Conservation (phyloP, 345 rosid genomes). For the Salix dunnii region DNA sequence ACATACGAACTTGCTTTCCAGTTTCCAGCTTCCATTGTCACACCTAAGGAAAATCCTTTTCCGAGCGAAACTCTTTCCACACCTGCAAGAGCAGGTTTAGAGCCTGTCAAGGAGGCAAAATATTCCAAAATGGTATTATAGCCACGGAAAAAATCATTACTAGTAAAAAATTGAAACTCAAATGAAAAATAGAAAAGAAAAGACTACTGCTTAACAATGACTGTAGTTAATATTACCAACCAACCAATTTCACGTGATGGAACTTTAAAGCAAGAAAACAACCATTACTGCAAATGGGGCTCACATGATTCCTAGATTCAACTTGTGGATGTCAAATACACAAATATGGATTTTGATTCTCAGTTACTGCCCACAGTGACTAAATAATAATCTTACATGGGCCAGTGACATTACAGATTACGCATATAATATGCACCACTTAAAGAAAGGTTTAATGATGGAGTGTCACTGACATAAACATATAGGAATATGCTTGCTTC, state of each 20-base stretch:
- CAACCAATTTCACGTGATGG: background rate
- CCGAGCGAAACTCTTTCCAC: background rate
- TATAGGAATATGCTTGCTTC: too few relatives aligned
- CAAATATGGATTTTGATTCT: background rate
- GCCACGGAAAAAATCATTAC: too few relatives aligned
- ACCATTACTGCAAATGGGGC: background rate
- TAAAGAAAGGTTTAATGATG: too few relatives aligned
- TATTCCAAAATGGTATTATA: background rate
- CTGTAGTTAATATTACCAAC: background rate
- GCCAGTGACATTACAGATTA: background rate
- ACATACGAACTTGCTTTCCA: background rate
- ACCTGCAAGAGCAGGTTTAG: background rate
- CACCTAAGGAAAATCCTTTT: background rate
- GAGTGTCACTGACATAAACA: too few relatives aligned
- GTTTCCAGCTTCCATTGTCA: background rate
- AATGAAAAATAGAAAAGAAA: background rate
- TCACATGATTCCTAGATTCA: background rate
- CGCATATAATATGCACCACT: too few relatives aligned
- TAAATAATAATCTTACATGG: background rate
- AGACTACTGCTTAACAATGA: background rate
- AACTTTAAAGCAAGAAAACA: background rate
- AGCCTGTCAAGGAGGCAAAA: background rate
- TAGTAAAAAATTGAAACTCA: background rate
- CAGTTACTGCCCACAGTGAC: background rate
- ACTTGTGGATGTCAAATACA: background rate